Evolutionary conservation across 495 filamentous ascomycete species (phyloP).

Genomic region (Penicillium parvum): DNA sequence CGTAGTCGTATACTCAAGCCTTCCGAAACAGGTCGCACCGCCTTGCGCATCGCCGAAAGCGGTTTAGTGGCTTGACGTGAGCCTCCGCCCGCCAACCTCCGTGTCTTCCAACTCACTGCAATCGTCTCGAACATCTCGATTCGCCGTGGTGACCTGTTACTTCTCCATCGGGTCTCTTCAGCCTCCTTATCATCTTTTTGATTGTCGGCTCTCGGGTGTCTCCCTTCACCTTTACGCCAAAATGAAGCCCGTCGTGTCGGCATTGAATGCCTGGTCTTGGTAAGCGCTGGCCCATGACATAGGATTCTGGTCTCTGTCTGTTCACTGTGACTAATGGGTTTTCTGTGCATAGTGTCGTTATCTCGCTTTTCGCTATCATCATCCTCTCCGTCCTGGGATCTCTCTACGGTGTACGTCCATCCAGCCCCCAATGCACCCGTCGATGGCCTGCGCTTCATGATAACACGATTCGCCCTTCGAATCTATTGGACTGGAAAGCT

Average conservation of each 20-base stretch:
- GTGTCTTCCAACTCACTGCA: slow-evolving; percentile 17
- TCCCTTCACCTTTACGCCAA: slow-evolving; percentile 29
- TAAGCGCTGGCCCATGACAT: slow-evolving; percentile 31
- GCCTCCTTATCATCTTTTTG: not conserved
- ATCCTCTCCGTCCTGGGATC: slow-evolving; percentile 80
- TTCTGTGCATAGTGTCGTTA: slow-evolving; percentile 60
- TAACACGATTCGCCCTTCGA: not conserved
- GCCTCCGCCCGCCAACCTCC: slow-evolving; percentile 33
- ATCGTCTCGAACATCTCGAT: slow-evolving; percentile 6
- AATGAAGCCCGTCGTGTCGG: slow-evolving; percentile 90
- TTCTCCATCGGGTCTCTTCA: not conserved
- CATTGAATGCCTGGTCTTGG: slow-evolving; percentile 93
- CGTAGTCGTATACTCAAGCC: too few relatives aligned
- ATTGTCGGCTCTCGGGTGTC: slow-evolving; percentile 1
- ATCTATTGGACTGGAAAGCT: not conserved
- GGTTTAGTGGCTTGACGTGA: slow-evolving; percentile 27
- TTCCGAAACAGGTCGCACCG: not conserved
- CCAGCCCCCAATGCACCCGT: not conserved
- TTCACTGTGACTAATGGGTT: slow-evolving; percentile 9
- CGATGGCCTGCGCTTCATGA: slow-evolving; percentile 7
- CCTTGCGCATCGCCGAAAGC: slow-evolving; percentile 25
- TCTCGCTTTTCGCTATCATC: slow-evolving; percentile 82
- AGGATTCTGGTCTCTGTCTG: not conserved
- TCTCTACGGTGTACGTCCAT: slow-evolving; percentile 60
- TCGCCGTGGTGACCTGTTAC: not conserved